A percentile compares a stretch with the other conserved stretches of the same genome.
phyloP scores from a whole-genome alignment of 495 filamentous ascomycete genomes.

The Penicillium goetzii region DNA sequence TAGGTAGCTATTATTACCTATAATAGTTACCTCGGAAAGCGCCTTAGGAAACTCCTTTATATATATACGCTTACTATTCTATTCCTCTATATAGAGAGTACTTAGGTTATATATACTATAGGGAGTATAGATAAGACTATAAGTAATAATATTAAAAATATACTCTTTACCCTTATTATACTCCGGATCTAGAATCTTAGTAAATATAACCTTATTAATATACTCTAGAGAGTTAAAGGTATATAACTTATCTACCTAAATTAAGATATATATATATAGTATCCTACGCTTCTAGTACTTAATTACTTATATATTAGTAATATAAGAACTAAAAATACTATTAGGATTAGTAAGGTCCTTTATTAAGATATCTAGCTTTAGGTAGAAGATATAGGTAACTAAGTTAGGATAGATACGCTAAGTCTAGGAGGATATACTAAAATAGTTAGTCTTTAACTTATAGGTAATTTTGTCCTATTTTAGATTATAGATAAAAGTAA shows the following conservation, averaged over 20 bases:
- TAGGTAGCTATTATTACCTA: not conserved
- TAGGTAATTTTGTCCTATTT: not conserved
- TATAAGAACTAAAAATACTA: conserved; percentile 2
- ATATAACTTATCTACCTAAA: conserved; percentile 1
- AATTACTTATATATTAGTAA: not conserved
- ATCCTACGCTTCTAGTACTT: conserved; percentile 6
- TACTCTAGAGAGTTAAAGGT: not conserved
- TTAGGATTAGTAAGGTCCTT: not conserved
- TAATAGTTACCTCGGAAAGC: not conserved
- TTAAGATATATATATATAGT: conserved; percentile 5
- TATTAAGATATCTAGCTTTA: not conserved
- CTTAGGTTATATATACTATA: not conserved
- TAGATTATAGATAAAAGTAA: not conserved
- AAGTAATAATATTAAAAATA: not conserved
- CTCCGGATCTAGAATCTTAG: not conserved
- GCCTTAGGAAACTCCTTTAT: not conserved
- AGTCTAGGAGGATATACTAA: not conserved
- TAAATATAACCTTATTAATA: not conserved
- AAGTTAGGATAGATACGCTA: not conserved
- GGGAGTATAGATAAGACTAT: not conserved
- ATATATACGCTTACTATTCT: not conserved
- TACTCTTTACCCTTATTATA: not conserved
- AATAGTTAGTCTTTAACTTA: not conserved
- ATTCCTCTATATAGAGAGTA: not conserved
- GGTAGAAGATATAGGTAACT: not conserved